phyloP scores from a whole-genome alignment of 495 filamentous ascomycete genomes.

The Penicillium manginii region DNA sequence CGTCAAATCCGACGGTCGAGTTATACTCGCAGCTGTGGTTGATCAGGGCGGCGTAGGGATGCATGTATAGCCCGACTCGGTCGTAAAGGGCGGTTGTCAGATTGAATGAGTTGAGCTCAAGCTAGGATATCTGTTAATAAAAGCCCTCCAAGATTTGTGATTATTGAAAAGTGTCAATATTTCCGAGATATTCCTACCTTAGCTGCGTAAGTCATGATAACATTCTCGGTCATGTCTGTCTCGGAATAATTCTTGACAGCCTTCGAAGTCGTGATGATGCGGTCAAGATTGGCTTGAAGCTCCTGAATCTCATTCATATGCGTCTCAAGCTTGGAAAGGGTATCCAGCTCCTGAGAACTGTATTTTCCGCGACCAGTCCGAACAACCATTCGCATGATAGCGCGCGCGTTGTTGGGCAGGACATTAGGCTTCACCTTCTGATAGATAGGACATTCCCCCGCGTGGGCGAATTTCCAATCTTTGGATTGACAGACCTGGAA shows the following conservation, averaged over 20 bases:
- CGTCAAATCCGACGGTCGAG: slow-evolving; percentile 65
- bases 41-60: slow-evolving; percentile 58
- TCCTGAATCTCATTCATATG: slow-evolving; percentile 50
- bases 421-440: slow-evolving; percentile 48
- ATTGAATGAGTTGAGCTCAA: slow-evolving; percentile 62
- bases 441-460: slow-evolving; percentile 61
- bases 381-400: slow-evolving; percentile 56
- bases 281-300: slow-evolving; percentile 45
- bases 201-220: slow-evolving; percentile 44
- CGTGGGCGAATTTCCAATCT: slow-evolving; percentile 64
- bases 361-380: slow-evolving; percentile 40
- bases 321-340: slow-evolving; percentile 49
- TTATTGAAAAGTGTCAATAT: neutral
- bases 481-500: slow-evolving; percentile 61
- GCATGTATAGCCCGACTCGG: slow-evolving; percentile 63
- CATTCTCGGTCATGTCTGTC: slow-evolving; percentile 42
- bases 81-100: slow-evolving; percentile 61
- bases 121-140: neutral
- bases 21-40: slow-evolving; percentile 79
- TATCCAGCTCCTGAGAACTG: slow-evolving; percentile 37
- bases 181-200: slow-evolving; percentile 36
- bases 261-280: slow-evolving; percentile 55
- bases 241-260: slow-evolving; percentile 57
- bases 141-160: too few species aligned
- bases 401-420: slow-evolving; percentile 61